phyloP scores from a whole-genome alignment of 2,329 filamentous ascomycete genomes.

The Endocalyx cinctus region DNA sequence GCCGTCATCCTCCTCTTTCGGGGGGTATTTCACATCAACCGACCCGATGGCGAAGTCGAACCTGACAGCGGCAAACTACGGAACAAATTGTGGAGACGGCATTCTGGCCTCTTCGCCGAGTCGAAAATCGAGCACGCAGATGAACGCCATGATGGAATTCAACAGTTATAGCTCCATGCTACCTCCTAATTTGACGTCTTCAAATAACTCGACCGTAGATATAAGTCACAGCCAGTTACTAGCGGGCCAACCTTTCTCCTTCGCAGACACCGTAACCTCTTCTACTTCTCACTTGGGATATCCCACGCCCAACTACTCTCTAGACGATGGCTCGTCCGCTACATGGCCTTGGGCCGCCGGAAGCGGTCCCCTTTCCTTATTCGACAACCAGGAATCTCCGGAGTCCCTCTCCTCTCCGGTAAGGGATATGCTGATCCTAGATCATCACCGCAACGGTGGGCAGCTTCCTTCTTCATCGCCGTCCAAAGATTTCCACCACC shows the following conservation, averaged over 20 bases:
- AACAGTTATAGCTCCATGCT: conserved; percentile 18
- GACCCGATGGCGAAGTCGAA: conserved; percentile 17
- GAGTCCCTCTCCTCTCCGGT: conserved; percentile 10
- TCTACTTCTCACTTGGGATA: conserved; percentile 15
- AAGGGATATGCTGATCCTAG: too few relatives aligned
- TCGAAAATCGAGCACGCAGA: too few relatives aligned
- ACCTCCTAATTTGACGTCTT: conserved; percentile 8
- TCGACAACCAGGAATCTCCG: conserved; percentile 12
- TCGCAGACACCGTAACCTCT: conserved; percentile 14
- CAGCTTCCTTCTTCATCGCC: conserved; percentile 23
- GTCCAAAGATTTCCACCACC: conserved; percentile 7
- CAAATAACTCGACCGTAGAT: conserved; percentile 8
- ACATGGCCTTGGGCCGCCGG: conserved; percentile 17
- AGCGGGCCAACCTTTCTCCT: conserved; percentile 8
- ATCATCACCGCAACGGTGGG: too few relatives aligned
- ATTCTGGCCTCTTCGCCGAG: too few relatives aligned
- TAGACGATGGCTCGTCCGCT: conserved; percentile 8
- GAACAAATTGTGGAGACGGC: conserved; percentile 19
- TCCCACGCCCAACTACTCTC: conserved; percentile 13
- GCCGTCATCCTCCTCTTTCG: conserved; percentile 24
- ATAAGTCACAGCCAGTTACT: background rate
- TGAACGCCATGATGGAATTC: conserved; percentile 18
- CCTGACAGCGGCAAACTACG: conserved; percentile 15
- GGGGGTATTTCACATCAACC: conserved; percentile 24
- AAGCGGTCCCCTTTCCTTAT: conserved; percentile 14